phyloP scores from a whole-genome alignment of 2,329 filamentous ascomycete species.

The Colletotrichum karsti region DNA sequence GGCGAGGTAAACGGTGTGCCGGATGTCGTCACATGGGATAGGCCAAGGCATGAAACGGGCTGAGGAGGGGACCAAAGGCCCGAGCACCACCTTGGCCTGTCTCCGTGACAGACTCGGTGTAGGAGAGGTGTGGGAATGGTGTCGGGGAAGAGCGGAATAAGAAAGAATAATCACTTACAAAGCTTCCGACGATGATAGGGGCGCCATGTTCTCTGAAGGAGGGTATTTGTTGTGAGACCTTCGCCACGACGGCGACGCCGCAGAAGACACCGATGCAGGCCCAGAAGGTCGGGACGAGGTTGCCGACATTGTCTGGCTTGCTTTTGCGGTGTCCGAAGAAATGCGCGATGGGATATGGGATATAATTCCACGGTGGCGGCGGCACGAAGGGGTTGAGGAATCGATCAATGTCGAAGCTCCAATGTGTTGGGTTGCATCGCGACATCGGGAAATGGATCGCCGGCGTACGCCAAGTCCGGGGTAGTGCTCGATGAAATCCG shows the following conservation, averaged over 20 bases:
- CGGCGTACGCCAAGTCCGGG: slow-evolving; percentile 18
- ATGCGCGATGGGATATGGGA: slow-evolving; percentile 73
- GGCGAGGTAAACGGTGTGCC: not conserved
- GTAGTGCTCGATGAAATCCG: slow-evolving; percentile 20
- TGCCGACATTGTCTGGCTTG: slow-evolving; percentile 55
- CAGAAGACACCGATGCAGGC: slow-evolving; percentile 71
- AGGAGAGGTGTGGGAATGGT: slow-evolving; percentile 13
- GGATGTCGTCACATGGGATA: slow-evolving; percentile 10
- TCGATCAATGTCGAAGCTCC: slow-evolving; percentile 80
- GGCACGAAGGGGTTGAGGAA: slow-evolving; percentile 78
- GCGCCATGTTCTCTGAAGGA: slow-evolving; percentile 60
- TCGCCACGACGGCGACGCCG: slow-evolving; percentile 67
- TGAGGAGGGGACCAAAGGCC: not conserved
- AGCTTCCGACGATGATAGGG: slow-evolving; percentile 74
- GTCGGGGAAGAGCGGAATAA: not conserved
- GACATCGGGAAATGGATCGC: slow-evolving; percentile 12
- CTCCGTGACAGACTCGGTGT: slow-evolving; percentile 9
- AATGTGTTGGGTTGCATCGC: slow-evolving; percentile 33
- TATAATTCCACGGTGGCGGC: slow-evolving; percentile 65
- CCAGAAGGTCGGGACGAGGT: slow-evolving; percentile 68
- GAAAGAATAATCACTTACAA: slow-evolving; percentile 58
- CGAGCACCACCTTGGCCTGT: not conserved
- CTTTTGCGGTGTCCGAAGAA: slow-evolving; percentile 71
- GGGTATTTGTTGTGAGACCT: slow-evolving; percentile 62
- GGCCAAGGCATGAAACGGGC: not conserved